Conservation (phyloP, 2,329 filamentous ascomycete genomes). For the Pseudogymnoascus sp. region DNA sequence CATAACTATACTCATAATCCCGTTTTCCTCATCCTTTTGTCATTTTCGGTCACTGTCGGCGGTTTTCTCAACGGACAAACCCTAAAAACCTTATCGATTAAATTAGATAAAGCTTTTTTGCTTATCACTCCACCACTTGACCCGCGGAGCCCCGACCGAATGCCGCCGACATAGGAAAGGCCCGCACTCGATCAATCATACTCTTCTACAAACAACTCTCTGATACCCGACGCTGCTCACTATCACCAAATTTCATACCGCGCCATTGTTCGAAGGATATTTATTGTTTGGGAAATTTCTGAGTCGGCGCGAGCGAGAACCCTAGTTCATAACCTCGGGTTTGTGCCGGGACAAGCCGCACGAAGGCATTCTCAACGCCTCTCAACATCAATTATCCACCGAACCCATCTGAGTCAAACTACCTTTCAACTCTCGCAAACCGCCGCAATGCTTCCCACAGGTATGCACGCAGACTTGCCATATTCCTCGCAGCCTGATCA, state of each 20-base stretch:
- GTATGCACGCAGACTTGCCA: not conserved
- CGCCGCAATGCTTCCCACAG: constrained; percentile 6
- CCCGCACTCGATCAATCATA: not conserved
- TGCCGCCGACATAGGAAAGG: constrained; percentile 3
- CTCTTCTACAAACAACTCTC: not conserved
- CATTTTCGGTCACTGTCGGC: not conserved
- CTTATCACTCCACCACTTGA: constrained; percentile 2
- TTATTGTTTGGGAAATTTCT: not conserved
- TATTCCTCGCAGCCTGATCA: not conserved
- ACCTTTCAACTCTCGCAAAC: not conserved
- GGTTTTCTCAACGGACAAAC: constrained; percentile 4
- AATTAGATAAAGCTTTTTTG: constrained; percentile 8
- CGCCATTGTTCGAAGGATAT: not conserved
- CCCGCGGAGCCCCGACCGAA: not conserved
- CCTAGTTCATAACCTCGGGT: not conserved
- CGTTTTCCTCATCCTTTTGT: not conserved
- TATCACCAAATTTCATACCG: not conserved
- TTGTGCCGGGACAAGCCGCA: constrained; percentile 7
- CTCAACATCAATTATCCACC: constrained; percentile 10
- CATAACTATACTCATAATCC: not conserved
- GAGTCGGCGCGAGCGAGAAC: not conserved
- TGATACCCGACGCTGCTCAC: not conserved
- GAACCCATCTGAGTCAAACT: not conserved
- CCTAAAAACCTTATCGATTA: constrained; percentile 10
- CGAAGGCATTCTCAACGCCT: constrained; percentile 5